Percentiles rank a stretch among this genome's conserved stretches.
phyloP scores from a whole-genome alignment of 2,329 filamentous ascomycete species.

The Apiospora marii region DNA sequence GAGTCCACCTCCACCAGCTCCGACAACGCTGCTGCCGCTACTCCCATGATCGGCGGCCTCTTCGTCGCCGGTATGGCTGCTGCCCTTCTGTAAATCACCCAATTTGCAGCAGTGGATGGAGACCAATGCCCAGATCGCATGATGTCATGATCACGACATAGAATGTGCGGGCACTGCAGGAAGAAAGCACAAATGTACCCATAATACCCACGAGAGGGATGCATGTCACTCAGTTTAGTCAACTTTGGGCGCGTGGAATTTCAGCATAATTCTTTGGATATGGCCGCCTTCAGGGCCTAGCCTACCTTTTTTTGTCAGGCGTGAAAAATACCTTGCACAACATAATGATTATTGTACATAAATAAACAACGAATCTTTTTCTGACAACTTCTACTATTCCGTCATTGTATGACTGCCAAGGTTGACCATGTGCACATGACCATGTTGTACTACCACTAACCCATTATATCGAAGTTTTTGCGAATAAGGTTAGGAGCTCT shows the following conservation, averaged over 20 bases:
- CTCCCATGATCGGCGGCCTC: conserved; percentile 21
- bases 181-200: conserved; percentile 4
- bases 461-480: not conserved
- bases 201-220: conserved; percentile 2
- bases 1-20: not conserved
- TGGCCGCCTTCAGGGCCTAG: not conserved
- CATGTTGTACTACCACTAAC: not conserved
- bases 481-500: not conserved
- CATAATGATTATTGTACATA: conserved; percentile 21
- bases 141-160: conserved; percentile 13
- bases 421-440: not conserved
- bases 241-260: conserved; percentile 4
- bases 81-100: conserved; percentile 18
- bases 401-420: not conserved
- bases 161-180: not conserved
- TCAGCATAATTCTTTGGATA: conserved; percentile 4
- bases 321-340: conserved; percentile 14
- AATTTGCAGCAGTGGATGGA: not conserved
- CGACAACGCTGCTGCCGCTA: conserved; percentile 15
- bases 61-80: conserved; percentile 13
- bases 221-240: not conserved
- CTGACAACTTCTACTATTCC: not conserved
- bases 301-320: conserved; percentile 7
- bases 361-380: conserved; percentile 15
- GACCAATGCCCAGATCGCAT: not conserved